Conservation (phyloP, 345 rosid species). For the Boechera retrofracta region DNA sequence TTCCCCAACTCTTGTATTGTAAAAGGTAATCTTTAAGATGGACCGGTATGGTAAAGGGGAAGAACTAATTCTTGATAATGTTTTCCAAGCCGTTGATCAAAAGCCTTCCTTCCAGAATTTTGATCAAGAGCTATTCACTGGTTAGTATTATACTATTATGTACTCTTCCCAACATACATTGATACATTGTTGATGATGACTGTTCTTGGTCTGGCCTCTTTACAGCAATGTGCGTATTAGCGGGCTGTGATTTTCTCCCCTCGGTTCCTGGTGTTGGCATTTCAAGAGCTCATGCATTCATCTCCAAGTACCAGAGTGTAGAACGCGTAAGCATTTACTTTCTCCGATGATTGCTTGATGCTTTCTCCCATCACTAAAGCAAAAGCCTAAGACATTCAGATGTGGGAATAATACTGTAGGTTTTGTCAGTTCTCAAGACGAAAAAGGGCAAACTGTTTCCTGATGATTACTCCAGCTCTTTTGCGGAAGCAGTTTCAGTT, state of each 20-base stretch:
- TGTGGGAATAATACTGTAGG: constrained; percentile 47
- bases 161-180: background rate
- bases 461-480: constrained; percentile 71
- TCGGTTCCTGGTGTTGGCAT: constrained; percentile 91
- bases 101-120: constrained; percentile 72
- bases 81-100: constrained; percentile 54
- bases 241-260: constrained; percentile 96
- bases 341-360: background rate
- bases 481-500: constrained; percentile 79
- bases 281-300: constrained; percentile 69
- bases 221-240: constrained; percentile 90
- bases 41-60: constrained; percentile 86
- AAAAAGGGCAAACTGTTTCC: constrained; percentile 79
- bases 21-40: constrained; percentile 84
- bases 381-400: background rate
- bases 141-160: constrained; percentile 46
- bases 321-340: constrained; percentile 67
- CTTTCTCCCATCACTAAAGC: constrained; percentile 3
- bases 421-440: constrained; percentile 71
- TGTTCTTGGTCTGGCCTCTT: constrained; percentile 28
- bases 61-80: constrained; percentile 64
- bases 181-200: constrained; percentile 9
- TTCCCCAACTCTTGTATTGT: constrained; percentile 34
- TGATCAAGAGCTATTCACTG: constrained; percentile 62
- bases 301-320: constrained; percentile 73